These are phyloP conservation scores for Bisporella sp. DNA, from an alignment of 2,329 filamentous ascomycete species.

Conservation along the genomic window DNA sequence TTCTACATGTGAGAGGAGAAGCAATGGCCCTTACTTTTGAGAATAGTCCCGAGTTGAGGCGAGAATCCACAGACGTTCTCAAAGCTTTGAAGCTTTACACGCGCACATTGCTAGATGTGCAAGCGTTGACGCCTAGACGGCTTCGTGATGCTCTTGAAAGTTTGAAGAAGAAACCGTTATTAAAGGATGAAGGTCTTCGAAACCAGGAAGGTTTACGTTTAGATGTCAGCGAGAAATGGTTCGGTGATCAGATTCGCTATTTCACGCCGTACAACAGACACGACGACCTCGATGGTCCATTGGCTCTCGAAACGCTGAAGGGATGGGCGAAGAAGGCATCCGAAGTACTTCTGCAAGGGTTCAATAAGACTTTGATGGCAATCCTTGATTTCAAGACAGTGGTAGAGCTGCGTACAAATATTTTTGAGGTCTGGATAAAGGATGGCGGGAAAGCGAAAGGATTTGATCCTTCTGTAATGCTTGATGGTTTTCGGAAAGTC, in stretches of 20 bases:
- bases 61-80: constrained; percentile 41
- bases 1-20: constrained; percentile 65
- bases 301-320: constrained; percentile 53
- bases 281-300: constrained; percentile 60
- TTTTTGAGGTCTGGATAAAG: constrained; percentile 70
- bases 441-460: constrained; percentile 58
- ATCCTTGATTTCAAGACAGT: constrained; percentile 62
- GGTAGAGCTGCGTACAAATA: constrained; percentile 59
- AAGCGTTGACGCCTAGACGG: constrained; percentile 65
- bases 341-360: constrained; percentile 51
- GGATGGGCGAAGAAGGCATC: constrained; percentile 58
- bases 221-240: constrained; percentile 73
- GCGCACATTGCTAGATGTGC: constrained; percentile 69
- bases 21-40: constrained; percentile 60
- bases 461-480: constrained; percentile 60
- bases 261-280: constrained; percentile 86
- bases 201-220: constrained; percentile 64
- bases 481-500: constrained; percentile 59
- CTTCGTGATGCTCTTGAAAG: constrained; percentile 62
- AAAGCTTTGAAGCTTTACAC: constrained; percentile 67
- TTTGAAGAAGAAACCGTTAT: constrained; percentile 62
- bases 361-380: constrained; percentile 50
- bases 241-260: constrained; percentile 72
- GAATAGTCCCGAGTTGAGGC: constrained; percentile 36
- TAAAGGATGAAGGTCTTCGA: constrained; percentile 64